Percentiles rank a stretch among this genome's conserved stretches.
Conservation (phyloP, 768 basidiomycete species). For the Paxillus rubicundulus region DNA sequence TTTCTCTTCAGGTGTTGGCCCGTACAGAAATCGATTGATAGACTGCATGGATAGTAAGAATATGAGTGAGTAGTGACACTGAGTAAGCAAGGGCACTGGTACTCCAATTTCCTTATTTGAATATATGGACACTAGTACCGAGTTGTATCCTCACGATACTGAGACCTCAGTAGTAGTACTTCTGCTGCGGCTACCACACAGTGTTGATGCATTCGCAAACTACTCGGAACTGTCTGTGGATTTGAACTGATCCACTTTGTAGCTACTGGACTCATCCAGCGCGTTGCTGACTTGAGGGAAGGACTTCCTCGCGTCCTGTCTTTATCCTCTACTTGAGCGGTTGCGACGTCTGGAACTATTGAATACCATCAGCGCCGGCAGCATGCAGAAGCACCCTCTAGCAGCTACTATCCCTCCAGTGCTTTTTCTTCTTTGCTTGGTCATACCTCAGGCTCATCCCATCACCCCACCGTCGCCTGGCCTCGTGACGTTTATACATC, state of each 20-base stretch:
- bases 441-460: slow-evolving; percentile 5
- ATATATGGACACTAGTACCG: not conserved
- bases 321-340: not conserved
- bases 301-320: not conserved
- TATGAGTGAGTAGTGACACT: not conserved
- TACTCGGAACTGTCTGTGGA: no score
- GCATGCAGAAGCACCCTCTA: not conserved
- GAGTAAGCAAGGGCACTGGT: not conserved
- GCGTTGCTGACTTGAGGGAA: not conserved
- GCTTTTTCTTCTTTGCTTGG: slow-evolving; percentile 6
- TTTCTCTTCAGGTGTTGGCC: slow-evolving; percentile 93
- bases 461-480: slow-evolving; percentile 38
- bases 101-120: slow-evolving; percentile 9
- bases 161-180: no score
- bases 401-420: not conserved
- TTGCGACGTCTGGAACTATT: not conserved
- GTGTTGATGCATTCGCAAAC: no score
- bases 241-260: no score
- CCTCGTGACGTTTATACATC: slow-evolving; percentile 34
- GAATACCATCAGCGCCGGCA: not conserved
- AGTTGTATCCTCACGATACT: no score
- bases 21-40: slow-evolving; percentile 92
- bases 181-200: no score
- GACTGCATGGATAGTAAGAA: slow-evolving; percentile 58
- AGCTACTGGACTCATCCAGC: not conserved